Evolutionary conservation across 1,284 basidiomycete species (phyloP).

Genomic region (Anthracocystis panici-leucophaei): DNA sequence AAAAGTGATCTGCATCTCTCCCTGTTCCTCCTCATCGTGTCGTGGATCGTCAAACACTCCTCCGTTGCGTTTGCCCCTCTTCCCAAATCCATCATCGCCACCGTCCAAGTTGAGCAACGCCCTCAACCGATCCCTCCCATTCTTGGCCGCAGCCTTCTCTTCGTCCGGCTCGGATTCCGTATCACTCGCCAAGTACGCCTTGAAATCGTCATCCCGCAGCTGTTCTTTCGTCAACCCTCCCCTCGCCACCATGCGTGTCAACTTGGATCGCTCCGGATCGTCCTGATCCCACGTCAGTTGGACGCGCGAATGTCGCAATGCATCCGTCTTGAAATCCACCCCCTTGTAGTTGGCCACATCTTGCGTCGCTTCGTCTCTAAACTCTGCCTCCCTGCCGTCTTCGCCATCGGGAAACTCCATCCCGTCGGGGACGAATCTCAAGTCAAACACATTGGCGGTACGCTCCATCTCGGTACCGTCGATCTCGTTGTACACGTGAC

Average conservation of each 20-base stretch:
- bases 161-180: slow-evolving; percentile 57
- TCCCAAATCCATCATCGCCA: slow-evolving; percentile 35
- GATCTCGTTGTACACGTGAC: slow-evolving; percentile 85
- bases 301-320: slow-evolving; percentile 96
- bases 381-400: slow-evolving; percentile 80
- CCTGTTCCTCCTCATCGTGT: slow-evolving; percentile 48
- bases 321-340: slow-evolving; percentile 93
- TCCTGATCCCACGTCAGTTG: slow-evolving; percentile 99
- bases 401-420: slow-evolving; percentile 84
- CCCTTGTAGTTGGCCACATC: slow-evolving; percentile 78
- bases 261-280: slow-evolving; percentile 85
- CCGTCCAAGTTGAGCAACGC: slow-evolving; percentile 59
- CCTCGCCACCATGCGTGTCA: slow-evolving; percentile 72
- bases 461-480: slow-evolving; percentile 96
- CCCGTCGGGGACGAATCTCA: slow-evolving; percentile 77
- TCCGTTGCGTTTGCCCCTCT: slow-evolving; percentile 30
- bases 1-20: slow-evolving; percentile 66
- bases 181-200: slow-evolving; percentile 66
- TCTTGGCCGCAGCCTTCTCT: slow-evolving; percentile 32
- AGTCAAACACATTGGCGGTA: slow-evolving; percentile 94
- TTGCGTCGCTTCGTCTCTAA: slow-evolving; percentile 77
- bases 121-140: slow-evolving; percentile 51
- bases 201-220: slow-evolving; percentile 66
- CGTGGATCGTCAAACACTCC: slow-evolving; percentile 57
- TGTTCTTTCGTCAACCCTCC: slow-evolving; percentile 52